These are phyloP conservation scores for Lavandula angustifolia DNA, from an alignment of 257 asterid genomes.

Conservation along the genomic window DNA sequence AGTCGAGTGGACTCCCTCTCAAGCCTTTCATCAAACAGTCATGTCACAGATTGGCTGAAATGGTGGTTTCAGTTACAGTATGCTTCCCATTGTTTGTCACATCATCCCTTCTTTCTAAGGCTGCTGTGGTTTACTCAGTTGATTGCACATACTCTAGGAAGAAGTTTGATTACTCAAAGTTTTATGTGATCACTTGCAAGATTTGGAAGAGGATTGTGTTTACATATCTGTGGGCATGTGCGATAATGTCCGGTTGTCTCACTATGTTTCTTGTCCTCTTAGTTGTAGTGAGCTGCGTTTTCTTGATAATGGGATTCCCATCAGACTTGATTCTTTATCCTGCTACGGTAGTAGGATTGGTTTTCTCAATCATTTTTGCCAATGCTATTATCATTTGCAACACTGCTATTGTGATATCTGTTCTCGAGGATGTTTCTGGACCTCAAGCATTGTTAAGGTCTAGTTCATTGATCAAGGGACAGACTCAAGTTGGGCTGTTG, in stretches of 20 bases:
- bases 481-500: slow-evolving; percentile 84
- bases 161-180: slow-evolving; percentile 54
- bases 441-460: slow-evolving; percentile 81
- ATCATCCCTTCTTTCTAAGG: slow-evolving; percentile 67
- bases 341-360: slow-evolving; percentile 70
- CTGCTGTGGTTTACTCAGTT: slow-evolving; percentile 81
- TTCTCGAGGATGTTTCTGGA: slow-evolving; percentile 84
- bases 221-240: slow-evolving; percentile 78
- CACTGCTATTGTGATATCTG: slow-evolving; percentile 77
- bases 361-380: slow-evolving; percentile 70
- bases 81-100: slow-evolving; percentile 79
- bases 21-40: slow-evolving; percentile 68
- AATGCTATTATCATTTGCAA: slow-evolving; percentile 76
- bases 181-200: slow-evolving; percentile 51
- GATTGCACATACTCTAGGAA: slow-evolving; percentile 86
- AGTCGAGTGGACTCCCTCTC: slow-evolving; percentile 74
- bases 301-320: slow-evolving; percentile 74
- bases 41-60: slow-evolving; percentile 75
- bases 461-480: slow-evolving; percentile 75
- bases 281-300: slow-evolving; percentile 49
- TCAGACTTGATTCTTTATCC: slow-evolving; percentile 75
- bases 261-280: slow-evolving; percentile 59
- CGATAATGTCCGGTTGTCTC: slow-evolving; percentile 59
- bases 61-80: slow-evolving; percentile 50
- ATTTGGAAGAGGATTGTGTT: slow-evolving; percentile 70